phyloP scores from a whole-genome alignment of 805 yeast genomes.

The Barnettozyma vustinii region DNA sequence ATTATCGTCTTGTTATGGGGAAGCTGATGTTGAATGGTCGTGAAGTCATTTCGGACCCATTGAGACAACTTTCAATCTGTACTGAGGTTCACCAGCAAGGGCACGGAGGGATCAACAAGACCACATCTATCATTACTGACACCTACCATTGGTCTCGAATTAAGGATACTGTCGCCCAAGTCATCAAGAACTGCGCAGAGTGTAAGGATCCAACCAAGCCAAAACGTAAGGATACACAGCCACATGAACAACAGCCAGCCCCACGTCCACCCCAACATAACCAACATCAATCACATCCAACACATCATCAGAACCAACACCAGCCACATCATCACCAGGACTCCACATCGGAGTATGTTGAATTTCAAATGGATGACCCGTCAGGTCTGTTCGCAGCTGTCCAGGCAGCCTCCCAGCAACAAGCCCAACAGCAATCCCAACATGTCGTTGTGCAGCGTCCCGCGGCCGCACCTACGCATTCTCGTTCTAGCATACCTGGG shows the following conservation, averaged over 20 bases:
- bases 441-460: not conserved
- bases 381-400: constrained; percentile 46
- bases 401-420: constrained; percentile 44
- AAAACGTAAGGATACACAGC: constrained; percentile 13
- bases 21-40: constrained; percentile 69
- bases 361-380: constrained; percentile 20
- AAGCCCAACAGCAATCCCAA: not conserved
- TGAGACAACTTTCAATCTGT: constrained; percentile 69
- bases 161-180: constrained; percentile 79
- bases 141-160: constrained; percentile 89
- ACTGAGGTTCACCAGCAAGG: constrained; percentile 58
- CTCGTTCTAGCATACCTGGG: not conserved
- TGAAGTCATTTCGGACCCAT: constrained; percentile 78
- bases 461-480: not conserved
- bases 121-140: constrained; percentile 72
- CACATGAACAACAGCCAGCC: constrained; percentile 6
- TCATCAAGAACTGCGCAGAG: constrained; percentile 67
- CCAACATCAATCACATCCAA: not conserved
- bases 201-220: constrained; percentile 38
- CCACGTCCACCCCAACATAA: constrained; percentile 4
- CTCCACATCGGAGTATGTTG: not conserved
- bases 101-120: constrained; percentile 87
- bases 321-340: not conserved
- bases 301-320: not conserved
- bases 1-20: constrained; percentile 67